Evolutionary conservation across 306 rosid species (phyloP), one percentile per base, ranked within the genome.

Genomic region (Cucurbita argyrosperma): DNA sequence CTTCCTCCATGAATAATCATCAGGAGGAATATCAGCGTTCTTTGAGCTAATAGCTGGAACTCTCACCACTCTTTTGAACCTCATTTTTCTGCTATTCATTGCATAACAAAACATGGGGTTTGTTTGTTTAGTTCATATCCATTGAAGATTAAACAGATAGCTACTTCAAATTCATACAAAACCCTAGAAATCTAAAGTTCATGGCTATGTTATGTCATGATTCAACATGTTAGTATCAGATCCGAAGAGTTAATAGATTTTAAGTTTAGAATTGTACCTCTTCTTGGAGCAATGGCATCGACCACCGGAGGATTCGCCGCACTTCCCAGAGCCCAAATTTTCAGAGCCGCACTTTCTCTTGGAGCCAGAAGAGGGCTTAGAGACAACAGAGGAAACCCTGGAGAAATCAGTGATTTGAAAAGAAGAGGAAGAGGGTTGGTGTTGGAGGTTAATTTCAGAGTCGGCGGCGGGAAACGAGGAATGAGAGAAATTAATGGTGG

Each of bases 1-100:
- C 78, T 90, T 90, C 64, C 96, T 84, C 96, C 96, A 90, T 3
- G 96, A 90, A 74, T 87, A 90, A 87, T 90, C 95, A 64, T 90
- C 96, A 0, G 96, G 95, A 77, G 96, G 96, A 51, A 90, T 90
- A 85, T 90, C 96, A 12, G 96, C 84, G 84, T 88, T 78, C 83
- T 90, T 90, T 79, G 86, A 80, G 80, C 95, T 90, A 76, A 90
- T 88, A 0, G 96, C 96, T 0, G 96, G 95, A 21, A 90, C 89
- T 78, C 95, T 85, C 74, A 90, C 89, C 3, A 84, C 90, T 69
- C 89, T 90, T 60, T 88, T 90, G 81, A 84, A 1, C 59, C 89
- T 85, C 80, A 79, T 40, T 82, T 88, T 90, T 75, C 96, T 87
- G 75, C 60, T 77, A 2, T 38, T 19, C 26, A 69, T 4, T 49